phyloP scores from a whole-genome alignment of 2,329 filamentous ascomycete genomes.

The Botrytis aclada region DNA sequence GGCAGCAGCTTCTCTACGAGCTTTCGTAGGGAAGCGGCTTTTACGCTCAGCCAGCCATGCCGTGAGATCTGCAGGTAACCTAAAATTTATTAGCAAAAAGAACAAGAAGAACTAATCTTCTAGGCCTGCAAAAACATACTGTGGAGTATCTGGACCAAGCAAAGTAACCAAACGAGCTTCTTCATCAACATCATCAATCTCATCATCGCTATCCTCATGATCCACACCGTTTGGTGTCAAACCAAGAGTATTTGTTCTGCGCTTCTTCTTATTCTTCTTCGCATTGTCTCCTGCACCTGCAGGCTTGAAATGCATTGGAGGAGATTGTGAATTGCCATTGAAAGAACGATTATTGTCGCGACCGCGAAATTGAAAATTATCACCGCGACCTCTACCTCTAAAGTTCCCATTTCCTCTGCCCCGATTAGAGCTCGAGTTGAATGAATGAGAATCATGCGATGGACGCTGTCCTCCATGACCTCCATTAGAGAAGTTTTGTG shows the following conservation, averaged over 20 bases:
- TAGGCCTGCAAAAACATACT: slow-evolving; percentile 36
- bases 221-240: slow-evolving; percentile 54
- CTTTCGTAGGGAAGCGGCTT: slow-evolving; percentile 75
- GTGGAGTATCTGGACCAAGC: slow-evolving; percentile 38
- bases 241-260: slow-evolving; percentile 68
- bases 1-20: slow-evolving; percentile 63
- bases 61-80: slow-evolving; percentile 61
- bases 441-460: slow-evolving; percentile 37
- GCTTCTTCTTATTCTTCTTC: slow-evolving; percentile 63
- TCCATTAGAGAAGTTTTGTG: slow-evolving; percentile 38
- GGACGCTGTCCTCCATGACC: slow-evolving; percentile 34
- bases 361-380: slow-evolving; percentile 42
- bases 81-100: slow-evolving; percentile 32
- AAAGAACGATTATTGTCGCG: slow-evolving; percentile 36
- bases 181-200: slow-evolving; percentile 65
- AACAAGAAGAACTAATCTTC: slow-evolving; percentile 35
- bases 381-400: slow-evolving; percentile 40
- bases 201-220: slow-evolving; percentile 61
- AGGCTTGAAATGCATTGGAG: slow-evolving; percentile 28
- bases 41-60: slow-evolving; percentile 79
- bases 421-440: slow-evolving; percentile 41
- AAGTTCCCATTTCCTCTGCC: slow-evolving; percentile 43
- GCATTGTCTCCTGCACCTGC: slow-evolving; percentile 41
- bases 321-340: slow-evolving; percentile 21
- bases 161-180: slow-evolving; percentile 40